Conservation (phyloP, 495 filamentous ascomycete species). For the Daldinia decipiens region DNA sequence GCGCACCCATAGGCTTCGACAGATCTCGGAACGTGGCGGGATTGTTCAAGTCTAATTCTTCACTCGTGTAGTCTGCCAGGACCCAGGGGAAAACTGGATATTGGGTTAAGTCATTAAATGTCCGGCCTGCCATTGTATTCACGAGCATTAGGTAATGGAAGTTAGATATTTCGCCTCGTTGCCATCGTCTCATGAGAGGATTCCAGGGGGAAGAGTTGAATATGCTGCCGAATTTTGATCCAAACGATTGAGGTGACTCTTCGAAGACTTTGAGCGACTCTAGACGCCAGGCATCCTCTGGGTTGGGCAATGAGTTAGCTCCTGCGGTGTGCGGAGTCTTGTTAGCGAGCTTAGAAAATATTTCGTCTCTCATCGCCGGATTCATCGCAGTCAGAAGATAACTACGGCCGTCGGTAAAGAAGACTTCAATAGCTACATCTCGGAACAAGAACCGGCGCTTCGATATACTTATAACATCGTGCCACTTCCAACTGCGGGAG, state of each 20-base stretch:
- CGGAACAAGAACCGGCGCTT: constrained; percentile 95
- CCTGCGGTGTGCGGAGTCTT: constrained; percentile 81
- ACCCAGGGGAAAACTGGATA: constrained; percentile 99
- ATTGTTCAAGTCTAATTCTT: constrained; percentile 88
- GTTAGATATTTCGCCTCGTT: constrained; percentile 94
- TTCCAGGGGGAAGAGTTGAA: constrained; percentile 81
- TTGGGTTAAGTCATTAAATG: constrained; percentile 97
- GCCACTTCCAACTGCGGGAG: constrained; percentile 91
- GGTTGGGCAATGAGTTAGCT: constrained; percentile 60
- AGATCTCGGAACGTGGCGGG: constrained; percentile 88
- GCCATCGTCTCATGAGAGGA: constrained; percentile 89
- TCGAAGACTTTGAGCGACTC: constrained; percentile 85
- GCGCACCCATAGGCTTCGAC: constrained; percentile 97
- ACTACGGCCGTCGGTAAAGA: constrained; percentile 95
- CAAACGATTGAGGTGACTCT: constrained; percentile 82
- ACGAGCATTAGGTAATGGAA: constrained; percentile 99
- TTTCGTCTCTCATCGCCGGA: constrained; percentile 74
- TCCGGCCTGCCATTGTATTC: constrained; percentile 95
- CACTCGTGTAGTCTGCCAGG: constrained; percentile 92
- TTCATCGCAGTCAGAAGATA: constrained; percentile 89
- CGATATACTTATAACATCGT: constrained; percentile 94
- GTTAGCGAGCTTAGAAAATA: constrained; percentile 75
- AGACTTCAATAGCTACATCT: constrained; percentile 93
- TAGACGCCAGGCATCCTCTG: constrained; percentile 83
- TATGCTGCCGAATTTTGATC: constrained; percentile 93